These are phyloP conservation scores for Ascochyta viciae-villosae DNA, from an alignment of 2,329 filamentous ascomycete species.

Conservation along the genomic window DNA sequence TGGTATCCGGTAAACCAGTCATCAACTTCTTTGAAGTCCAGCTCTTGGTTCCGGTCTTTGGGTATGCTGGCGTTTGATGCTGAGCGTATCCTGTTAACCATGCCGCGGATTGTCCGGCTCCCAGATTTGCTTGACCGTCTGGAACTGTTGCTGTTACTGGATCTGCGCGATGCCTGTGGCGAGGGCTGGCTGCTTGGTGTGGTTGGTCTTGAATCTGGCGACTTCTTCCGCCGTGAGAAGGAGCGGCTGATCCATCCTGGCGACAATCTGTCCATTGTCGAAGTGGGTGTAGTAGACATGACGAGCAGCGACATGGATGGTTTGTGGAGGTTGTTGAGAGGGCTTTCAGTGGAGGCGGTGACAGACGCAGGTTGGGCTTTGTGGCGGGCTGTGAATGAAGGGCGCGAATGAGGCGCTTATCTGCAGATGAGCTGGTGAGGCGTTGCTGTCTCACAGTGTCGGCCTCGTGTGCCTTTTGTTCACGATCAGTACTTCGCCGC, in stretches of 20 bases:
- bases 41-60: constrained; percentile 26
- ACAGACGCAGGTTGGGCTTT: not conserved
- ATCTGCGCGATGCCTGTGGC: constrained; percentile 26
- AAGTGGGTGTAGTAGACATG: constrained; percentile 33
- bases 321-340: not conserved
- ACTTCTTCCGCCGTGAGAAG: constrained; percentile 21
- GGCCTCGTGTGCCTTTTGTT: constrained; percentile 9
- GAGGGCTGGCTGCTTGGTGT: constrained; percentile 24
- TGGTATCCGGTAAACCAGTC: constrained; percentile 42
- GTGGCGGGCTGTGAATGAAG: constrained; percentile 1
- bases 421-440: constrained; percentile 1
- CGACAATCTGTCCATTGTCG: constrained; percentile 31
- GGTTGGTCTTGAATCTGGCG: constrained; percentile 25
- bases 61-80: constrained; percentile 33
- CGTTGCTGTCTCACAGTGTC: not conserved
- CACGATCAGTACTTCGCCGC: constrained; percentile 4
- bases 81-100: constrained; percentile 38
- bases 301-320: constrained; percentile 35
- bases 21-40: constrained; percentile 35
- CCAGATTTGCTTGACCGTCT: constrained; percentile 31
- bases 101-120: constrained; percentile 29
- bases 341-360: not conserved
- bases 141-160: constrained; percentile 38
- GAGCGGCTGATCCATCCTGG: constrained; percentile 34
- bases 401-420: constrained; percentile 3